Evolutionary conservation across 2,329 filamentous ascomycete species (phyloP), one percentile per base, ranked within the genome.

Genomic region (Paradendryphiella salina): DNA sequence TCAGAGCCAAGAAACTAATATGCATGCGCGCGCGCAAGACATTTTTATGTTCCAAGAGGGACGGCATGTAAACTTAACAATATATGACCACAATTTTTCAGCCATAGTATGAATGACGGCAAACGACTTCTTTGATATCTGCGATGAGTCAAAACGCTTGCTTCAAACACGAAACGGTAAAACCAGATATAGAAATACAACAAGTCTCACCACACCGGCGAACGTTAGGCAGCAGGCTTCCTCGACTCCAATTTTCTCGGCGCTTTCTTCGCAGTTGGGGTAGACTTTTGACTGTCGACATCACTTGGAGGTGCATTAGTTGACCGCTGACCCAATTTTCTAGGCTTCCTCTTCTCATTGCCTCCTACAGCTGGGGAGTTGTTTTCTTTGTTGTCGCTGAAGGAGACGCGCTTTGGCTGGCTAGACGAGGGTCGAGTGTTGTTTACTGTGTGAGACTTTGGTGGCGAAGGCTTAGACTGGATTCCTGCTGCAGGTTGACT

Each of bases 211-310:
- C n/a, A 13, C 6, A 14, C 9, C 3, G 13, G 2, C 13, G 3
- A 6, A 1, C 1, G 14, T 21, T 20, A 35, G 5, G 58, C 52
- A 45, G 52, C 46, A 43, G 57, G 38, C 17, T 66, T 64, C 4
- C 66, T 57, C 6, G 56, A 37, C 31, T 67, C 62, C 0, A 70
- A 34, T 33, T 70, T 70, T 3, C 66, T 49, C 2, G 67, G 67
- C 5, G 60, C 51, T 36, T 55, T 63, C 40, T 58, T 67, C 13
- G 52, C 28, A 2, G 56, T 44, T 1, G 47, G 21, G 17, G 40
- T 5, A 10, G 40, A 17, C 8, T 29, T 15, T 37, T 43, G 39
- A n/a, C 15, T 23, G 29, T 11, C 10, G 20, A 20, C 28, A 4
- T 34, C 33, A 33, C 34, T 33, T 10, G 51, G 33, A 9, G 52